These are phyloP conservation scores for Azolla pinnata DNA, from an alignment of 75 land plant genomes.

Conservation along the genomic window DNA sequence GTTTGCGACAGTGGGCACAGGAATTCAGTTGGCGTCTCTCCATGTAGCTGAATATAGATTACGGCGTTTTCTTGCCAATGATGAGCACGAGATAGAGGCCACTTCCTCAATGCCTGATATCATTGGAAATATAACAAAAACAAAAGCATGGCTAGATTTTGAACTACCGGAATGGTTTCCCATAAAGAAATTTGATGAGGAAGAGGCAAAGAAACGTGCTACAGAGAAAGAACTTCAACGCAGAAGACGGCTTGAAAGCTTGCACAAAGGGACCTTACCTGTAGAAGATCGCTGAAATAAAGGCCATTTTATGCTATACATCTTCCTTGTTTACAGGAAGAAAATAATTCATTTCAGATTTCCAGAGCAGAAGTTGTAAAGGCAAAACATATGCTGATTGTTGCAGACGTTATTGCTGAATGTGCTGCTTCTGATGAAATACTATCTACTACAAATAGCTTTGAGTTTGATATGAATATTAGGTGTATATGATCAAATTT, in stretches of 20 bases:
- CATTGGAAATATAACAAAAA: neutral
- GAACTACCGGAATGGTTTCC: constrained; percentile 23
- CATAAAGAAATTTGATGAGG: constrained; percentile 17
- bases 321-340: too few species aligned
- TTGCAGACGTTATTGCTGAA: too few species aligned
- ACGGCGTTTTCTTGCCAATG: constrained; percentile 13
- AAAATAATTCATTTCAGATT: too few species aligned
- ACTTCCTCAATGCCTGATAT: neutral
- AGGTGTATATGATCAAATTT: too few species aligned
- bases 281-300: constrained; percentile 11
- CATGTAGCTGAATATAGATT: constrained; percentile 19
- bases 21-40: constrained; percentile 9
- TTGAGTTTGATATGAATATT: too few species aligned
- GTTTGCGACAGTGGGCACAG: constrained; percentile 22
- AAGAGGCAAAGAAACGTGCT: constrained; percentile 13
- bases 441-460: too few species aligned
- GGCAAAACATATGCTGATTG: too few species aligned
- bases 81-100: constrained; percentile 1
- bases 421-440: too few species aligned
- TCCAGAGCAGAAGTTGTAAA: too few species aligned
- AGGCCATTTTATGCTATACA: too few species aligned
- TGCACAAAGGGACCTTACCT: constrained; percentile 9
- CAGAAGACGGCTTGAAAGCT: neutral
- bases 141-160: neutral
- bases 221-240: constrained; percentile 12